Conservation (phyloP, 2,329 filamentous ascomycete genomes). For the Phaeoacremonium minimum region DNA sequence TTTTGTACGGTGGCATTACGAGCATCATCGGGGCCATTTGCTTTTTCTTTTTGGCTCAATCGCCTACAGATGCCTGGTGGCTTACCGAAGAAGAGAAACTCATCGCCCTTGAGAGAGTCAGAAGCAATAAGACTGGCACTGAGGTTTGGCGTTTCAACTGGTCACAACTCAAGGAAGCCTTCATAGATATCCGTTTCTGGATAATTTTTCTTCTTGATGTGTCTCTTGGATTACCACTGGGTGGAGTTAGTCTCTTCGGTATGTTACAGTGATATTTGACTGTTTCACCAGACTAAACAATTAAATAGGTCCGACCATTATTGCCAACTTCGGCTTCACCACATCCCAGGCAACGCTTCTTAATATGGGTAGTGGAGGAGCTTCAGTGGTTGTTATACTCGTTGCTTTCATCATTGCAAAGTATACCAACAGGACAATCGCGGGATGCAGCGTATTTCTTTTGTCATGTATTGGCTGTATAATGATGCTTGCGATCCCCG, state of each 20-base stretch:
- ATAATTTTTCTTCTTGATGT: constrained; percentile 15
- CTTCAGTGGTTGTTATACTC: constrained; percentile 17
- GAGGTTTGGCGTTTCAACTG: constrained; percentile 53
- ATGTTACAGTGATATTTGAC: background rate
- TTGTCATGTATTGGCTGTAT: background rate
- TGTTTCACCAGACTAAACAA: background rate
- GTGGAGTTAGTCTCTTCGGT: constrained; percentile 5
- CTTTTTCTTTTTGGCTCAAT: constrained; percentile 51
- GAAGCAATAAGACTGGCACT: constrained; percentile 54
- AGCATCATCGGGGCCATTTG: background rate
- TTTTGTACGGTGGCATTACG: constrained; percentile 4
- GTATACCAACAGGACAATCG: constrained; percentile 1
- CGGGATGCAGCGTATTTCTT: background rate
- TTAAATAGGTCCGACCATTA: constrained; percentile 1
- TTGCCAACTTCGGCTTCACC: constrained; percentile 1
- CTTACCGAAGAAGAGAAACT: constrained; percentile 45
- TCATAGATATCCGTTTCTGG: constrained; percentile 32
- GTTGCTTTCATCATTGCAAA: constrained; percentile 5
- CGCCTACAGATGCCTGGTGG: constrained; percentile 48
- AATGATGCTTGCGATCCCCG: constrained; percentile 4
- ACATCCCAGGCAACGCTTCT: constrained; percentile 5
- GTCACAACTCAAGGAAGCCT: constrained; percentile 50
- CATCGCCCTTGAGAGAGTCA: constrained; percentile 50
- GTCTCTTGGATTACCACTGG: constrained; percentile 14
- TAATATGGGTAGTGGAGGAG: constrained; percentile 19